phyloP scores from a whole-genome alignment of 2,329 filamentous ascomycete genomes.

The Diaporthe citrichinensis region DNA sequence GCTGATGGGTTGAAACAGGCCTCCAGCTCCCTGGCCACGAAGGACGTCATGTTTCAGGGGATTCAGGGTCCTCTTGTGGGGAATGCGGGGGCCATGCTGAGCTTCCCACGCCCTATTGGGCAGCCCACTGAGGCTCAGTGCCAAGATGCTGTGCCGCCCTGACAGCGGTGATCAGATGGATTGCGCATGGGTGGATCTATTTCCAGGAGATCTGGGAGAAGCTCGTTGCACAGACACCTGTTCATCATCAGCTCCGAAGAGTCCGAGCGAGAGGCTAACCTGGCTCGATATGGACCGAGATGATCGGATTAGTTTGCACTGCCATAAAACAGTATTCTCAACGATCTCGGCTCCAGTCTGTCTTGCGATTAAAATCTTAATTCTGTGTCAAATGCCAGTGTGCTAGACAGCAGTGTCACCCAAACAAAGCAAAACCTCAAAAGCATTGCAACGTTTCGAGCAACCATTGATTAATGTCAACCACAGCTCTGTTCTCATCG shows the following conservation, averaged over 20 bases:
- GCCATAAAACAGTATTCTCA: background rate
- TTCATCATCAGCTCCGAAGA: background rate
- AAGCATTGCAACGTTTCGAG: background rate
- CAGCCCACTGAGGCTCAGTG: slow-evolving; percentile 30
- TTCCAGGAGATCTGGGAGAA: slow-evolving; percentile 13
- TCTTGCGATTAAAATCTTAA: background rate
- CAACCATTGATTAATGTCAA: background rate
- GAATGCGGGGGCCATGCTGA: slow-evolving; percentile 6
- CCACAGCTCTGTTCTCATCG: background rate
- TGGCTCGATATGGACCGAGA: background rate
- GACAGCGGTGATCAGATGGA: slow-evolving; percentile 27
- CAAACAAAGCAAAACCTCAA: background rate
- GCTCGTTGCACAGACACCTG: slow-evolving; percentile 16
- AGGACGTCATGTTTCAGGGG: slow-evolving; percentile 38
- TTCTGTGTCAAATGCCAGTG: background rate
- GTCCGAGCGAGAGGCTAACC: slow-evolving; percentile 16
- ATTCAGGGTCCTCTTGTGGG: slow-evolving; percentile 38
- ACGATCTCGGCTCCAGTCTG: background rate
- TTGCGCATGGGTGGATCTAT: slow-evolving; percentile 19
- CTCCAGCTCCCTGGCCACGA: slow-evolving; percentile 30
- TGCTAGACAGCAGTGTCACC: background rate
- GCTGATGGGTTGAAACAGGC: slow-evolving; percentile 38
- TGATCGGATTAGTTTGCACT: background rate
- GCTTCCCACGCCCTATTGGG: slow-evolving; percentile 6
- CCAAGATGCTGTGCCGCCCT: slow-evolving; percentile 29